phyloP scores from a whole-genome alignment of 2,329 filamentous ascomycete species.

The Sporothrix dimorphospora region DNA sequence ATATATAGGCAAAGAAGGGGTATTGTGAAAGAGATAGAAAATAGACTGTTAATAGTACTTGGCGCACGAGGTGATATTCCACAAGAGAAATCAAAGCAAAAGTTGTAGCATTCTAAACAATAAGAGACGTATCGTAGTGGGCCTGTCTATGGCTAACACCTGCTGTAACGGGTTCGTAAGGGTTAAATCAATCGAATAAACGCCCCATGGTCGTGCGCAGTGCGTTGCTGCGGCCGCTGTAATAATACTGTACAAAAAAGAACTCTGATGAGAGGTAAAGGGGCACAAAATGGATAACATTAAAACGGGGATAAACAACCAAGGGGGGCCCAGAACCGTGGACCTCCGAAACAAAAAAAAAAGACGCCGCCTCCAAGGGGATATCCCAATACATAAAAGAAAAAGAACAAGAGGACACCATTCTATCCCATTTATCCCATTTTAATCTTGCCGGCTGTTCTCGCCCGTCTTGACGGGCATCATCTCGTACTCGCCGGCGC shows the following conservation, averaged over 20 bases:
- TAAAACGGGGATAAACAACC: not conserved
- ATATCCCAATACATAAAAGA: not conserved
- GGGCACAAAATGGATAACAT: not conserved
- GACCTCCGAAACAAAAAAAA: not conserved
- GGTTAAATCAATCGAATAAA: not conserved
- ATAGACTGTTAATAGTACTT: not conserved
- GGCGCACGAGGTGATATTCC: not conserved
- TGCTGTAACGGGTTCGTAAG: not conserved
- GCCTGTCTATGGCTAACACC: not conserved
- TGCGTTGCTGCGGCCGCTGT: not conserved
- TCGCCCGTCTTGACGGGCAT: constrained; percentile 47
- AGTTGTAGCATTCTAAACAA: no score
- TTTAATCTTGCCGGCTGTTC: constrained; percentile 27
- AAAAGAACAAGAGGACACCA: not conserved
- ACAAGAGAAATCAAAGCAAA: no score
- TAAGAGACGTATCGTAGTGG: not conserved
- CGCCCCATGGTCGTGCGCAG: not conserved
- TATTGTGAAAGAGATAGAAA: not conserved
- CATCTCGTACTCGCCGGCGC: constrained; percentile 68
- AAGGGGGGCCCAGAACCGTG: not conserved
- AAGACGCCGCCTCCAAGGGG: not conserved
- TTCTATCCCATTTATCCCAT: not conserved
- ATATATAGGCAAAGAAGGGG: not conserved
- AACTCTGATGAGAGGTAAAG: not conserved
- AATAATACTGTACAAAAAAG: not conserved